Conservation (phyloP, 2,329 filamentous ascomycete species). For the Pyrenophora seminiperda region DNA sequence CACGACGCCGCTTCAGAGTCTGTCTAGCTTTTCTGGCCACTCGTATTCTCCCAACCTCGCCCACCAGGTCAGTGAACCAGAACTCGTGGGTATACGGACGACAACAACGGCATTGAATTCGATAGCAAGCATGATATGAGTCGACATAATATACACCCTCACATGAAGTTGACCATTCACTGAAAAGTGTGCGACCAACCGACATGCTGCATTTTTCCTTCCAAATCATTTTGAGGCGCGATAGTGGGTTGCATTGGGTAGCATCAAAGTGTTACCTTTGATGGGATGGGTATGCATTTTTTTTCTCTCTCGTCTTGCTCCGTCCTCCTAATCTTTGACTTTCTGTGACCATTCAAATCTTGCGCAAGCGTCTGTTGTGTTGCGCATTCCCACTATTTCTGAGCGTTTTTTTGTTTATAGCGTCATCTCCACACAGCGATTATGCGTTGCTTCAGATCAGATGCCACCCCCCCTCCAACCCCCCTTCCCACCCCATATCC, state of each 20-base stretch:
- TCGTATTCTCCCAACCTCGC: slow-evolving; percentile 23
- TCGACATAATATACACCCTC: background rate
- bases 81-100: slow-evolving; percentile 42
- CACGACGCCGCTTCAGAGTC: slow-evolving; percentile 38
- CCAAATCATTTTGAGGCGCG: background rate
- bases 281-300: background rate
- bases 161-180: too few species aligned
- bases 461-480: too few species aligned
- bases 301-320: background rate
- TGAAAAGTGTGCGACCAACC: background rate
- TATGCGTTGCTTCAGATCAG: background rate
- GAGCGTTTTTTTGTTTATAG: slow-evolving; percentile 14
- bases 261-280: background rate
- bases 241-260: background rate
- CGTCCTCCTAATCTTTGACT: background rate
- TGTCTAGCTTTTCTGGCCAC: slow-evolving; percentile 31
- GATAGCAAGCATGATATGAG: slow-evolving; percentile 45
- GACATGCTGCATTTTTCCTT: too few species aligned
- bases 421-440: background rate
- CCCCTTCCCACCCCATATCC: too few species aligned
- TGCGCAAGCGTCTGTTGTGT: background rate
- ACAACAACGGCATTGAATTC: slow-evolving; percentile 40
- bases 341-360: too few species aligned
- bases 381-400: slow-evolving; percentile 1
- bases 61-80: slow-evolving; percentile 43